phyloP scores from a whole-genome alignment of 257 asterid species.

The Solanum stenotomum region DNA sequence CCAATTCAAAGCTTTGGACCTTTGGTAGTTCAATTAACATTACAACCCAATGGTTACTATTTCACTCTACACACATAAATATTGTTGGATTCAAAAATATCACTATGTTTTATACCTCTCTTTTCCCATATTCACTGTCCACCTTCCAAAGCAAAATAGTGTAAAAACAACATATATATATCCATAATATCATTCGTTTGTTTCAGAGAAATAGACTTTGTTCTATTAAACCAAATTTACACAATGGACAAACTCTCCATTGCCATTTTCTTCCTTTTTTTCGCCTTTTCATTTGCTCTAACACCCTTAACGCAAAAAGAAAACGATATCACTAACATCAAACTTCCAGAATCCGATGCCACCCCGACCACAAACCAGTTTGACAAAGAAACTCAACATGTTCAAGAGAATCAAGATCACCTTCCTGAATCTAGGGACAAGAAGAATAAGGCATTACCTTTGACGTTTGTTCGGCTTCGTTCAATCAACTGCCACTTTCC shows the following conservation, averaged over 20 bases:
- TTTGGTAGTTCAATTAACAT: neutral
- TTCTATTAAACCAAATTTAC: neutral
- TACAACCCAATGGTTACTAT: neutral
- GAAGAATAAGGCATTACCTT: constrained; percentile 10
- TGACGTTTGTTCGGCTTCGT: constrained; percentile 14
- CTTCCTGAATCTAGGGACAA: neutral
- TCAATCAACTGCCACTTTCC: constrained; percentile 39
- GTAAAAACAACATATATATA: neutral
- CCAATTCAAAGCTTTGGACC: neutral
- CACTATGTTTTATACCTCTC: neutral
- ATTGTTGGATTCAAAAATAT: neutral
- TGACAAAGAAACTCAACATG: neutral
- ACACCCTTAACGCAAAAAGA: constrained; percentile 7
- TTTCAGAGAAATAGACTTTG: neutral
- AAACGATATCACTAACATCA: constrained; percentile 6
- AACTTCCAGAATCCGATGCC: constrained; percentile 9
- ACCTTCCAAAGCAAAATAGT: neutral
- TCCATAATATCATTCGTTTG: neutral
- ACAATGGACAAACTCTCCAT: constrained; percentile 34
- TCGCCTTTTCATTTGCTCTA: constrained; percentile 37
- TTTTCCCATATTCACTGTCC: neutral
- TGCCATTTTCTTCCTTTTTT: constrained; percentile 25
- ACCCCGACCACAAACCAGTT: constrained; percentile 12
- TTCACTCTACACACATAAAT: neutral
- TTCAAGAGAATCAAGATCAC: neutral